Percentiles rank a stretch among this genome's conserved stretches.
phyloP scores from a whole-genome alignment of 306 rosid genomes.

The Ormosia emarginata region DNA sequence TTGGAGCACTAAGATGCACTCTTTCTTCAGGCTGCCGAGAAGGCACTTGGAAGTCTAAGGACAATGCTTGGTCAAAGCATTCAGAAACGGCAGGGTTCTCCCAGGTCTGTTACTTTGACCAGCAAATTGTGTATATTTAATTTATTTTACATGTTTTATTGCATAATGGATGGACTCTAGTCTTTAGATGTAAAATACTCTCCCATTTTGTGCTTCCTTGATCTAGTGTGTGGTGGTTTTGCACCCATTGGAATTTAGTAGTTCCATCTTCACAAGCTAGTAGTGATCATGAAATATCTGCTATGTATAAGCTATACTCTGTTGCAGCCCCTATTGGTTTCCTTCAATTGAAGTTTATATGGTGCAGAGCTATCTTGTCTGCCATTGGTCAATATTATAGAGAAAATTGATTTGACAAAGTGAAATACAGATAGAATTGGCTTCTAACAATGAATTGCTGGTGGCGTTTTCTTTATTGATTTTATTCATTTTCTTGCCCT shows the following conservation, averaged over 20 bases:
- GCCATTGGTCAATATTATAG: neutral
- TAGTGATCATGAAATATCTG: neutral
- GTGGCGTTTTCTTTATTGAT: neutral
- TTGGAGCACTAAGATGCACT: constrained; percentile 21
- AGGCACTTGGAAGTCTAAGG: constrained; percentile 80
- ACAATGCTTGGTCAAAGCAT: constrained; percentile 49
- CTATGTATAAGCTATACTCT: neutral
- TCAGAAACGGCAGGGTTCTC: constrained; percentile 72
- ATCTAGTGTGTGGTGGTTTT: neutral
- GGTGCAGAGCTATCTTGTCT: neutral
- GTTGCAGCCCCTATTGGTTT: neutral
- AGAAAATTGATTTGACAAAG: neutral
- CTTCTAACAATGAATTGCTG: neutral
- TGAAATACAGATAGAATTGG: neutral
- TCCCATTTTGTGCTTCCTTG: neutral
- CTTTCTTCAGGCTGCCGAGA: constrained; percentile 76
- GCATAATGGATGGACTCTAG: neutral
- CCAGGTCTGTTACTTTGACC: constrained; percentile 51
- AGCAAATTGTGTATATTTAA: neutral
- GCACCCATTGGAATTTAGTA: neutral
- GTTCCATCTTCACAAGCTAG: neutral
- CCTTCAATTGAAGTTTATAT: neutral
- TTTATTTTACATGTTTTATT: neutral
- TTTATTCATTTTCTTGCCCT: neutral
- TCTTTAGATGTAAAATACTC: neutral